Evolutionary conservation across 2,329 filamentous ascomycete genomes (phyloP).

Genomic region (Myriosclerotinia curreyana): DNA sequence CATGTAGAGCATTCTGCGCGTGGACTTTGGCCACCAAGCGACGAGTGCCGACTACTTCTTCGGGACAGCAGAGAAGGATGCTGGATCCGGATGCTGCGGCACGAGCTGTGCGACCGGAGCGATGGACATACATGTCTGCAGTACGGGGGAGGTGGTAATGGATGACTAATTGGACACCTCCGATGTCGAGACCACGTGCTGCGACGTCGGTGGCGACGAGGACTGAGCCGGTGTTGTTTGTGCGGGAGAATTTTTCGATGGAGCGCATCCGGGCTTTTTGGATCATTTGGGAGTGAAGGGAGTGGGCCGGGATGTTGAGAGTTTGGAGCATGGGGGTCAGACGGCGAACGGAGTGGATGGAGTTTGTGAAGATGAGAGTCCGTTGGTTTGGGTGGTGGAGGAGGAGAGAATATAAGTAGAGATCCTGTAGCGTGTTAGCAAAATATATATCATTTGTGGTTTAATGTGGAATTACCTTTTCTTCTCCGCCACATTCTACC

Average conservation of each 20-base stretch:
- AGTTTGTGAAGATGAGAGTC: conserved; percentile 91
- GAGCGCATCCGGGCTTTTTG: conserved; percentile 94
- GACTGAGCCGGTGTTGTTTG: conserved; percentile 57
- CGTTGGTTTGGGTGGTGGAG: conserved; percentile 77
- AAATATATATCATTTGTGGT: conserved; percentile 4
- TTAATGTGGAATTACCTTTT: conserved; percentile 61
- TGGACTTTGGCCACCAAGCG: conserved; percentile 88
- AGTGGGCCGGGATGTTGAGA: conserved; percentile 70
- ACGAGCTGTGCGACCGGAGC: conserved; percentile 89
- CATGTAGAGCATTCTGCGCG: conserved; percentile 49
- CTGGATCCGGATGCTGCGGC: conserved; percentile 74
- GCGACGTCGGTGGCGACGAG: conserved; percentile 92
- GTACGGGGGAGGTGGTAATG: conserved; percentile 94
- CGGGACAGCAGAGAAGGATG: conserved; percentile 83
- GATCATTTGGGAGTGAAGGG: conserved; percentile 89
- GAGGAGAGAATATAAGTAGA: conserved; percentile 86
- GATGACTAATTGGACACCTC: conserved; percentile 80
- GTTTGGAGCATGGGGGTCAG: conserved; percentile 81
- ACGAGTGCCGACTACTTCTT: conserved; percentile 82
- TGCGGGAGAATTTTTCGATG: conserved; percentile 79
- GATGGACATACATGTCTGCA: conserved; percentile 92
- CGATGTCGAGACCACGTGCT: conserved; percentile 89
- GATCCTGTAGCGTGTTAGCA: conserved; percentile 55
- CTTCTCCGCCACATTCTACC: conserved; percentile 86
- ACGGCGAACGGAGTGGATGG: conserved; percentile 86